A percentile compares a stretch with the other conserved stretches of the same genome.
Evolutionary conservation across 2,329 filamentous ascomycete genomes (phyloP).

Genomic region (Talaromyces sp.): DNA sequence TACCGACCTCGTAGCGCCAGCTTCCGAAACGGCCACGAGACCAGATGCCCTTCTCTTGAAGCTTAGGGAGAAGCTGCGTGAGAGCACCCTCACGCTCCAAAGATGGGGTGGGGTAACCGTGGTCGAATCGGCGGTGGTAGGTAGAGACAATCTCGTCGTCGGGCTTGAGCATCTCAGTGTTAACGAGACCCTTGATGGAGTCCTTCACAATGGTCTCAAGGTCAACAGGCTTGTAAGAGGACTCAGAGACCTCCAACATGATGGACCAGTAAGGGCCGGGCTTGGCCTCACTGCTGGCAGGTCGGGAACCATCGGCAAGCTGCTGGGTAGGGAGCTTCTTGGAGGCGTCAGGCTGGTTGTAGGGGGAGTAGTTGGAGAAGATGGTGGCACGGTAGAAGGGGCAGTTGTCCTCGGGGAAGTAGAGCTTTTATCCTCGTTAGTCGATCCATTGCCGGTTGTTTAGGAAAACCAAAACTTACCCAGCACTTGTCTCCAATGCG

Average conservation of each 20-base stretch:
- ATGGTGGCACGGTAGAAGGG: slow-evolving; percentile 99
- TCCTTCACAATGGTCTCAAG: slow-evolving; percentile 80
- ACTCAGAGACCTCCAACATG: slow-evolving; percentile 98
- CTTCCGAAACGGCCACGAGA: slow-evolving; percentile 95
- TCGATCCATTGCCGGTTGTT: not conserved
- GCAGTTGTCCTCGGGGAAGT: slow-evolving; percentile 98
- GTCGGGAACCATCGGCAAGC: slow-evolving; percentile 80
- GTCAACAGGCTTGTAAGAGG: slow-evolving; percentile 90
- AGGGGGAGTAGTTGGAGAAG: slow-evolving; percentile 99
- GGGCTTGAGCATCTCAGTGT: slow-evolving; percentile 92
- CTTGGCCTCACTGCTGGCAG: slow-evolving; percentile 68
- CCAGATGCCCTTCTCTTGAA: slow-evolving; percentile 87
- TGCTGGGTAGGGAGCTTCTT: slow-evolving; percentile 84
- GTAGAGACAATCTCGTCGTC: slow-evolving; percentile 95
- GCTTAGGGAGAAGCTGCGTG: slow-evolving; percentile 86
- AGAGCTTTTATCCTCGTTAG: slow-evolving; percentile 58
- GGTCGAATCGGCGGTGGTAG: slow-evolving; percentile 96
- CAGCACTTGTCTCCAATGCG: slow-evolving; percentile 99
- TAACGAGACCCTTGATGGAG: slow-evolving; percentile 93
- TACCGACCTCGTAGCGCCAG: slow-evolving; percentile 96
- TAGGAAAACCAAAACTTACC: slow-evolving; percentile 53
- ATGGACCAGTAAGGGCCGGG: slow-evolving; percentile 98
- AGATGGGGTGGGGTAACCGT: slow-evolving; percentile 93
- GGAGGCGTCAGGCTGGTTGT: slow-evolving; percentile 86
- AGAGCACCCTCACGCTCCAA: slow-evolving; percentile 95